Base-by-base conservation (phyloP, 225 moss, liverwort and hornwort genomes). In the Thuidium tamariscinum region DNA sequence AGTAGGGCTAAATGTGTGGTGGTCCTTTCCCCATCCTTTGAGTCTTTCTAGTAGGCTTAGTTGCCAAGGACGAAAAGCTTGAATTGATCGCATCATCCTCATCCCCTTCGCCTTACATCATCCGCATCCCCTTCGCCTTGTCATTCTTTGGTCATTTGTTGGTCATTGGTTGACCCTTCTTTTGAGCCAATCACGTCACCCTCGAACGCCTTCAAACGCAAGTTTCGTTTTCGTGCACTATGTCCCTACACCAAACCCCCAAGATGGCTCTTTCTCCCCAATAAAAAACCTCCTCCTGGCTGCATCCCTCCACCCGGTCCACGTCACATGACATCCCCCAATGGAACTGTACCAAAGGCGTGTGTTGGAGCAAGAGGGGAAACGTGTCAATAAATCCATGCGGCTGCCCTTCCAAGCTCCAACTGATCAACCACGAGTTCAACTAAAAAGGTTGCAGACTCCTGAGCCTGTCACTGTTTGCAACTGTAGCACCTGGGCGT, bases 201-300 rank as follows among this genome's bases (percentile, higher is more conserved):
- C 1, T 56, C 0, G 6, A 37, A 25, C 13, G 37, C 2, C 4
- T 16, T 1, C 6, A 9, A 26, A 7, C 4, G 2, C 17, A 39
- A 56, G 3, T 11, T 36, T 12, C 0, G 0, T 20, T 13, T 30
- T 74, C n/a, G 0, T 13, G 0, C 15, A 9, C 23, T 0, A 12
- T 13, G 0, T n/a, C 1, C 51, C 5, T 52, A 2, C 13, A 12
- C 2, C 21, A 19, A 19, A 32, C 20, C 49, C 7, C 6, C 18
- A 3, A 4, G 49, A 7, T 49, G 32, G 2, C 20, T 32, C 73
- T 4, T 4, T 11, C 16, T 46, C 46, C 18, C 17, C 7, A 3
- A 6, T 11, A 19, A 12, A n/a, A 49, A 48, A 20, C 6, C 73
- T 51, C n/a, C 74, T 51, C 51, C 49, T 23, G 23, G 36, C 34